Conservation (phyloP, 345 rosid genomes). For the Salix dunnii region DNA sequence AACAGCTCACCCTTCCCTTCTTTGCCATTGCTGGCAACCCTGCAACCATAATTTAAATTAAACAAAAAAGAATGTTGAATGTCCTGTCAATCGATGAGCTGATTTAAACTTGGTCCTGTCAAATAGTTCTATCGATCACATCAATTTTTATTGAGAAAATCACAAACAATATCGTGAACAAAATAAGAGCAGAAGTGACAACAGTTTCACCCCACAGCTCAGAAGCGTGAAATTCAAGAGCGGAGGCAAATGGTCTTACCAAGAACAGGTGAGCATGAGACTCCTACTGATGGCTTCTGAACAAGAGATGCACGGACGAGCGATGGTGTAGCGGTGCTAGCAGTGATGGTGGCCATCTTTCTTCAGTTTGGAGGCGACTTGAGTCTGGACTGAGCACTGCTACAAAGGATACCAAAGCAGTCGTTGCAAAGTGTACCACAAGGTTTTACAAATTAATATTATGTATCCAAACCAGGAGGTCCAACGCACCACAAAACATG, state of each 20-base stretch:
- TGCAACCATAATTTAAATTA: constrained; percentile 12
- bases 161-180: background rate
- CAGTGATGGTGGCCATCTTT: constrained; percentile 59
- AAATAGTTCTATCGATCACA: too few relatives aligned
- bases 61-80: background rate
- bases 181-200: background rate
- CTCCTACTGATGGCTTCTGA: constrained; percentile 35
- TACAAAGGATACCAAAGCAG: background rate
- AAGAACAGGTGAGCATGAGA: constrained; percentile 50
- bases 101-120: too few relatives aligned
- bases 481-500: constrained; percentile 3
- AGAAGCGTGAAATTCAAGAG: background rate
- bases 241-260: constrained; percentile 36
- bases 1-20: constrained; percentile 62
- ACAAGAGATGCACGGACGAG: constrained; percentile 43
- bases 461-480: constrained; percentile 5
- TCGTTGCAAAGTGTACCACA: background rate
- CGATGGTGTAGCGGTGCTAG: constrained; percentile 45
- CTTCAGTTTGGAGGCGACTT: constrained; percentile 10
- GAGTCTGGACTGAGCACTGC: background rate
- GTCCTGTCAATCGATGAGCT: background rate
- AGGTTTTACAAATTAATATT: constrained; percentile 3
- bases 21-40: constrained; percentile 58
- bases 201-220: background rate
- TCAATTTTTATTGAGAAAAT: too few relatives aligned